phyloP scores from a whole-genome alignment of 2,329 filamentous ascomycete genomes.

The Amphichorda felina region DNA sequence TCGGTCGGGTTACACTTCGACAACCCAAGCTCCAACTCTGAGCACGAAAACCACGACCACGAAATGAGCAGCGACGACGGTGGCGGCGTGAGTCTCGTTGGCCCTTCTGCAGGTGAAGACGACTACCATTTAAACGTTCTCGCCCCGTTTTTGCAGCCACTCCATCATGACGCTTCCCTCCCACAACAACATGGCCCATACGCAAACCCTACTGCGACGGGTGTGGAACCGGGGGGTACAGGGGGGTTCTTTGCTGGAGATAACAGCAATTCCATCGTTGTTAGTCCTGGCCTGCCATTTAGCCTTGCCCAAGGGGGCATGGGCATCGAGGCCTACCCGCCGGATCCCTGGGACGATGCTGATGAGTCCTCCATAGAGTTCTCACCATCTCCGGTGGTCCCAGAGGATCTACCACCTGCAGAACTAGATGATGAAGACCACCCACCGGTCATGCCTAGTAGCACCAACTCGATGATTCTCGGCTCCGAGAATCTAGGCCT shows the following conservation, averaged over 20 bases:
- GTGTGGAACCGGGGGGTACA: too few relatives aligned
- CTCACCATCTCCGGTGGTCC: not conserved
- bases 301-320: too few relatives aligned
- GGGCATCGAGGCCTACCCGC: not conserved
- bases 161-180: not conserved
- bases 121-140: not conserved
- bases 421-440: slow-evolving; percentile 4
- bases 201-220: too few relatives aligned
- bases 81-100: not conserved
- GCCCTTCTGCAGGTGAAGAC: not conserved
- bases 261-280: too few relatives aligned
- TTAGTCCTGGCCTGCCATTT: too few relatives aligned
- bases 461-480: slow-evolving; percentile 23
- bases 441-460: slow-evolving; percentile 12
- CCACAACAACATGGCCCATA: not conserved
- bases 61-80: not conserved
- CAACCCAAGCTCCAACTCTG: not conserved
- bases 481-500: slow-evolving; percentile 37
- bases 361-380: not conserved
- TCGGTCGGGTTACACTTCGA: not conserved
- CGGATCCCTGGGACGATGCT: not conserved
- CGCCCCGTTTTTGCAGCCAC: not conserved
- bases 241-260: too few relatives aligned
- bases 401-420: slow-evolving; percentile 14
- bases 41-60: not conserved